Evolutionary conservation across 805 yeast genomes (phyloP), one percentile per base, ranked within the genome.

Genomic region (Sugiyamaella chiloensis): DNA sequence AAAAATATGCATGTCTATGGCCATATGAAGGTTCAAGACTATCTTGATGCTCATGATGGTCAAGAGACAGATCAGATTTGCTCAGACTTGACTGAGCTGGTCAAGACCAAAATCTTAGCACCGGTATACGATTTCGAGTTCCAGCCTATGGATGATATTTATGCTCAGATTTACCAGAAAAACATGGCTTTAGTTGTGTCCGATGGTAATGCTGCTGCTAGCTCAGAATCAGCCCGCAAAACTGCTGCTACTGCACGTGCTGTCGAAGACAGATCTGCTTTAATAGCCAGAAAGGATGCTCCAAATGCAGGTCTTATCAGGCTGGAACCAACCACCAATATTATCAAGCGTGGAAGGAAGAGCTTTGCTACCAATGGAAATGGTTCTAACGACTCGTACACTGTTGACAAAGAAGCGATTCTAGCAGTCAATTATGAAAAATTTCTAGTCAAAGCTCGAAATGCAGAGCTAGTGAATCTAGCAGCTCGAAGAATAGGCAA

Each of bases 1-100:
- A 88, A 83, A 58, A 85, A 84, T 58, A 67, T 88, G 37, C 62
- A 87, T n/a, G 74, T 79, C 3, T 68, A 79, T 46, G 96, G 96
- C 0, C 81, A 81, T 56, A 61, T 88, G 46, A 74, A 80, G 4
- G 68, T 79, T 1, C 64, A 68, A 2, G 87, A 84, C 52, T 80
- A 77, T 54, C 42, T 69, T 45, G 52, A 50, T 2, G 54, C 59
- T 7, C 35, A 44, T 14, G 26, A 42, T n/a, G 29, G 43, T 26
- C 60, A 42, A 21, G 63, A 68, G 12, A 56, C 68, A 12, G 70
- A 68, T 34, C 64, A 66, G 1, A 42, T 57, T 23, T 26, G 31
- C 14, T 32, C 45, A 21, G 66, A 69, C 5, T 73, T 81, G 54
- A 61, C 70, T 0, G 66, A 58, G 17, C 66, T 83, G 26, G 67